Conservation (phyloP, 1,284 basidiomycete species). For the Takashimella koratensis region DNA sequence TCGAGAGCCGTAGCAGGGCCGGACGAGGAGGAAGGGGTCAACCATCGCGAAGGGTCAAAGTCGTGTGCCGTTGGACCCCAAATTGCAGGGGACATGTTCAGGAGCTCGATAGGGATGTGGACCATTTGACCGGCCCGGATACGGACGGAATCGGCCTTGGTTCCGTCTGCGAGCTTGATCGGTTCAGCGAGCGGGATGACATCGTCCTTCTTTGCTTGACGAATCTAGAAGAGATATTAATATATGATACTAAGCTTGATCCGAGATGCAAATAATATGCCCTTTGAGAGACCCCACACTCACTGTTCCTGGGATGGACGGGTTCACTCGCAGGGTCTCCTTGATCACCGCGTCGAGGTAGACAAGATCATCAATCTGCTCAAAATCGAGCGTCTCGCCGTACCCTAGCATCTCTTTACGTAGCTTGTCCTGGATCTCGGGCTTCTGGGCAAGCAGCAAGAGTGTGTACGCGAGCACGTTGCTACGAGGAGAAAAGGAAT, state of each 20-base stretch:
- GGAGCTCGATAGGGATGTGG: constrained; percentile 27
- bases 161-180: constrained; percentile 15
- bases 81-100: constrained; percentile 20
- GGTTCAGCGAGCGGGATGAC: constrained; percentile 29
- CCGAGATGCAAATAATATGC: too few species aligned
- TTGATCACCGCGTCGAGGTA: constrained; percentile 28
- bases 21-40: constrained; percentile 1
- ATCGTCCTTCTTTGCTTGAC: constrained; percentile 24
- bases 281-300: too few species aligned
- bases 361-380: constrained; percentile 24
- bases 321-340: constrained; percentile 25
- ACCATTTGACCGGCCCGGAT: constrained; percentile 25
- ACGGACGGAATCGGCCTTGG: constrained; percentile 13
- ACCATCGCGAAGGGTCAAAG: constrained; percentile 23
- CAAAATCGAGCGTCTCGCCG: constrained; percentile 19
- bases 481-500: constrained; percentile 2
- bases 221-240: constrained; percentile 11
- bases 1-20: not conserved
- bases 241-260: too few species aligned
- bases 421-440: constrained; percentile 15
- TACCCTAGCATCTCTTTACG: constrained; percentile 22
- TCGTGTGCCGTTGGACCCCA: constrained; percentile 21
- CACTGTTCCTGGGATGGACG: constrained; percentile 18
- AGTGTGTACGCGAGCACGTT: constrained; percentile 22
- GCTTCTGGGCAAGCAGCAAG: constrained; percentile 17